phyloP scores from a whole-genome alignment of 805 yeast genomes.

The Saccharomyces jurei region DNA sequence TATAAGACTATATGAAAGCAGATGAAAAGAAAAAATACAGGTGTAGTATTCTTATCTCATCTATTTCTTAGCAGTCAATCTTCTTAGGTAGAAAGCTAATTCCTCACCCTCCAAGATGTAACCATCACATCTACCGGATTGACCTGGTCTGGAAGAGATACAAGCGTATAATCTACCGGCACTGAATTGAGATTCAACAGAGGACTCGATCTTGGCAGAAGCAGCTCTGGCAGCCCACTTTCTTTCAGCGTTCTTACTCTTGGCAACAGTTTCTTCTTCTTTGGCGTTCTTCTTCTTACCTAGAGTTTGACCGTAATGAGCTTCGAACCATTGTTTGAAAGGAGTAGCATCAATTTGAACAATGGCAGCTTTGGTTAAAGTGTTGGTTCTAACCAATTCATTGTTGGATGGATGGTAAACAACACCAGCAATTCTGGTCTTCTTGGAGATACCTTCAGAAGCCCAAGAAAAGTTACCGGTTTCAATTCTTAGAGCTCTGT shows the following conservation, averaged over 20 bases:
- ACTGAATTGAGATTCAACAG: conserved; percentile 93
- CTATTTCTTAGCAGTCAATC: conserved; percentile 98
- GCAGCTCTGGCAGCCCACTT: conserved; percentile 91
- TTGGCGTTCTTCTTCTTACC: conserved; percentile 70
- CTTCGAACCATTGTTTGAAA: conserved; percentile 98
- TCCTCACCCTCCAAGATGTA: conserved; percentile 99
- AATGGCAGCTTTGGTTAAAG: conserved; percentile 96
- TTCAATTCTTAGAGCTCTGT: conserved; percentile 99
- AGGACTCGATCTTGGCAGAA: conserved; percentile 74
- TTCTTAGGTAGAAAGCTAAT: conserved; percentile 99
- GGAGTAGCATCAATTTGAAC: conserved; percentile 99
- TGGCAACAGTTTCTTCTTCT: conserved; percentile 48
- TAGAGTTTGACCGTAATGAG: conserved; percentile 90
- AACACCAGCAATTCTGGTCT: conserved; percentile 97
- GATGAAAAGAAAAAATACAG: neutral
- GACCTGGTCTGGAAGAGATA: conserved; percentile 99
- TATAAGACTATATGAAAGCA: neutral
- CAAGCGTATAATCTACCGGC: conserved; percentile 98
- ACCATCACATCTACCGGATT: conserved; percentile 99
- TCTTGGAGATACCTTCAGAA: conserved; percentile 96
- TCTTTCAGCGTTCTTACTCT: conserved; percentile 76
- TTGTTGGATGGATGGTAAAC: conserved; percentile 99
- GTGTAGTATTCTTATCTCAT: neutral
- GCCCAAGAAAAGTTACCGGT: conserved; percentile 99
- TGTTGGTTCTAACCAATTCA: conserved; percentile 99